Conservation (phyloP, 495 filamentous ascomycete genomes). For the Penicillium malachiteum region DNA sequence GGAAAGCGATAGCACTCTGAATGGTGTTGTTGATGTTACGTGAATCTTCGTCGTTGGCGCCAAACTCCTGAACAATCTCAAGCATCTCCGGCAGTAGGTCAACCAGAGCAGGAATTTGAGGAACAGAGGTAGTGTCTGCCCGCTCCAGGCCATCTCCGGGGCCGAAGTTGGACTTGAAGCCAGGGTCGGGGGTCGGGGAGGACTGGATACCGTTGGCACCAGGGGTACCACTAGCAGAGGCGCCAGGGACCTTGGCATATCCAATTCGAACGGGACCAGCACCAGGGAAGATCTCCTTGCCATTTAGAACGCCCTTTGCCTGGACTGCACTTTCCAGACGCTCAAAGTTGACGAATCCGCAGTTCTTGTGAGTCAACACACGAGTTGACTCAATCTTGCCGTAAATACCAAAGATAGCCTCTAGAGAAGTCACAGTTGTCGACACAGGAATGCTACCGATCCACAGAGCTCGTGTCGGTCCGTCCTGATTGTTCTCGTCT, state of each 20-base stretch:
- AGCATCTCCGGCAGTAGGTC: constrained; percentile 81
- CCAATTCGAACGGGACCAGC: constrained; percentile 93
- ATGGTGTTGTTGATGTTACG: constrained; percentile 71
- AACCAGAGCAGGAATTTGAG: constrained; percentile 66
- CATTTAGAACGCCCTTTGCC: constrained; percentile 82
- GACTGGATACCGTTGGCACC: constrained; percentile 79
- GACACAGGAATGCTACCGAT: constrained; percentile 97
- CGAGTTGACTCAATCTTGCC: constrained; percentile 89
- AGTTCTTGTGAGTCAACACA: constrained; percentile 98
- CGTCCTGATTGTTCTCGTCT: constrained; percentile 81
- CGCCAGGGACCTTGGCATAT: constrained; percentile 92
- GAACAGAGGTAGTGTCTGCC: constrained; percentile 48
- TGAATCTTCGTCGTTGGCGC: constrained; percentile 77
- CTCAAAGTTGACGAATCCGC: constrained; percentile 98
- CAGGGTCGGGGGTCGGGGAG: constrained; percentile 92
- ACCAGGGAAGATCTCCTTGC: constrained; percentile 97
- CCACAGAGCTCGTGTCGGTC: constrained; percentile 91
- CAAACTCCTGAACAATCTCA: constrained; percentile 85
- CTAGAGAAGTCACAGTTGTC: constrained; percentile 88
- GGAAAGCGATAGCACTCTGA: constrained; percentile 70
- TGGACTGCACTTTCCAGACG: constrained; percentile 82
- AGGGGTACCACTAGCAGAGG: constrained; percentile 73
- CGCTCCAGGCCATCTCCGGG: constrained; percentile 38
- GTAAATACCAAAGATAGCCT: constrained; percentile 87
- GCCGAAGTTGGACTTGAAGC: constrained; percentile 32